Evolutionary conservation across 495 filamentous ascomycete genomes (phyloP).

Genomic region (Podospora comata): DNA sequence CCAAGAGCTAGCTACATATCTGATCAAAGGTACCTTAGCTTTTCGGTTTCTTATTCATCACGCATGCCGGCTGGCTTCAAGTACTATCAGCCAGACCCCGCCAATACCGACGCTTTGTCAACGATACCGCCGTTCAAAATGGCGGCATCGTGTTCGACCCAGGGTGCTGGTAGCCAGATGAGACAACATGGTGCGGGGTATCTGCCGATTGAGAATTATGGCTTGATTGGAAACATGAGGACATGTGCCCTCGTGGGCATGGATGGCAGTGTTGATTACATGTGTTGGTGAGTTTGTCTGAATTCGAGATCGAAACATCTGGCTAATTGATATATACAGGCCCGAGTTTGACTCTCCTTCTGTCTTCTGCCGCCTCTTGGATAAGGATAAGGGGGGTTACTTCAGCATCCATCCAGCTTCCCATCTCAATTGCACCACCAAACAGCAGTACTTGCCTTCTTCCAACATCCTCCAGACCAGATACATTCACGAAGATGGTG

Average conservation of each 20-base stretch:
- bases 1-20: background rate
- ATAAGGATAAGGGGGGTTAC: slow-evolving; percentile 67
- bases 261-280: slow-evolving; percentile 67
- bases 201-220: slow-evolving; percentile 70
- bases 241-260: slow-evolving; percentile 71
- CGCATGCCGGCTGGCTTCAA: background rate
- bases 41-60: background rate
- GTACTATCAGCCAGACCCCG: background rate
- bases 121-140: slow-evolving; percentile 7
- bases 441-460: slow-evolving; percentile 66
- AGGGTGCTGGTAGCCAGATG: slow-evolving; percentile 26
- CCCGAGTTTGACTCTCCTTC: slow-evolving; percentile 66
- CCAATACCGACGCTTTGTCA: background rate
- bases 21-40: background rate
- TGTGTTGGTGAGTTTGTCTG: slow-evolving; percentile 61
- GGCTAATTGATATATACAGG: slow-evolving; percentile 36
- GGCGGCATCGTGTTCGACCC: slow-evolving; percentile 24
- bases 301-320: background rate
- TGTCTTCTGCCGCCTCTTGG: slow-evolving; percentile 64
- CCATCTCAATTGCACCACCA: slow-evolving; percentile 53
- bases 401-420: slow-evolving; percentile 59
- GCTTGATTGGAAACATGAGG: slow-evolving; percentile 72
- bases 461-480: slow-evolving; percentile 68
- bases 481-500: slow-evolving; percentile 68
- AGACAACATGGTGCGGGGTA: slow-evolving; percentile 41